Conservation (phyloP, 2,329 filamentous ascomycete genomes). For the Cladosporium sp. region DNA sequence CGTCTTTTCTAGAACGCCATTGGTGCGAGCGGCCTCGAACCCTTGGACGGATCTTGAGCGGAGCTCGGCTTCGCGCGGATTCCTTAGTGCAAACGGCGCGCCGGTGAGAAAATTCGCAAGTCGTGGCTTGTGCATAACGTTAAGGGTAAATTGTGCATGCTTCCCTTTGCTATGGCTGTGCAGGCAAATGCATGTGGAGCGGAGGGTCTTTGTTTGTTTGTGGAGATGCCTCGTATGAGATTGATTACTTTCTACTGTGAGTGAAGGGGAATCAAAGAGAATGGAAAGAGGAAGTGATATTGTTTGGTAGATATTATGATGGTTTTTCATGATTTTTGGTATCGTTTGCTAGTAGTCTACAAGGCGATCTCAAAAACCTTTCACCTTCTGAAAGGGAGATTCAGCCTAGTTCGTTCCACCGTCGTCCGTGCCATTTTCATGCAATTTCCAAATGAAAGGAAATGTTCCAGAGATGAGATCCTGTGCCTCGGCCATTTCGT, state of each 20-base stretch:
- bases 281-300: background rate
- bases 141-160: background rate
- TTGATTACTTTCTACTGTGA: too few species aligned
- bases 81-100: background rate
- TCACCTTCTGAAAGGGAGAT: conserved; percentile 2
- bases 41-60: background rate
- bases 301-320: background rate
- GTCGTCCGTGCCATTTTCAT: conserved; percentile 1
- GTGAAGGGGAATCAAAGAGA: background rate
- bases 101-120: background rate
- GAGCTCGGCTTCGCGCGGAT: background rate
- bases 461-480: conserved; percentile 8
- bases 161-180: background rate
- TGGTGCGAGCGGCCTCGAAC: background rate
- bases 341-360: conserved; percentile 6
- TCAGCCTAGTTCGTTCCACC: conserved; percentile 1
- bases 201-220: background rate
- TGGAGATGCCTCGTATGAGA: background rate
- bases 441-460: background rate
- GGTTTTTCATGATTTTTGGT: background rate
- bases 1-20: background rate
- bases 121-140: background rate
- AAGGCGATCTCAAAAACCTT: background rate
- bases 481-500: background rate
- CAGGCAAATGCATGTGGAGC: background rate